Evolutionary conservation across 495 filamentous ascomycete species (phyloP).

Genomic region (Cladorrhinum samala): DNA sequence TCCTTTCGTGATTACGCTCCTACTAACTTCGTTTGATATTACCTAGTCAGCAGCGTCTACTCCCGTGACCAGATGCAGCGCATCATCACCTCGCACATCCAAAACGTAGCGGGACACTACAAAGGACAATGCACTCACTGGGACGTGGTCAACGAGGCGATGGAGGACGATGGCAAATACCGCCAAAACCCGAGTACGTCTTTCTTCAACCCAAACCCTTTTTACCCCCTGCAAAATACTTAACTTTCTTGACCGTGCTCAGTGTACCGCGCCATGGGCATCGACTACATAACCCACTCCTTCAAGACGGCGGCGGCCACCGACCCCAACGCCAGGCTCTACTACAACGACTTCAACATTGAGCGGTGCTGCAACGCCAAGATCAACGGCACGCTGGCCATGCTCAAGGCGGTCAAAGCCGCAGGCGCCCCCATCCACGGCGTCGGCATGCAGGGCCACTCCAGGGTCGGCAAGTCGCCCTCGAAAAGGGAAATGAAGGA

Average conservation of each 20-base stretch:
- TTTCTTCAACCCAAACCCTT: background rate
- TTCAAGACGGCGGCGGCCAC: slow-evolving; percentile 36
- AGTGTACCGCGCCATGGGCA: slow-evolving; percentile 38
- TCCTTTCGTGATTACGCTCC: background rate
- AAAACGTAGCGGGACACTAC: slow-evolving; percentile 44
- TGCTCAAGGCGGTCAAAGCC: slow-evolving; percentile 38
- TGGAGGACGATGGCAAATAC: slow-evolving; percentile 41
- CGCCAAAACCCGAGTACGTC: slow-evolving; percentile 19
- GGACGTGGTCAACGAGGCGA: slow-evolving; percentile 50
- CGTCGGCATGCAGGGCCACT: slow-evolving; percentile 51
- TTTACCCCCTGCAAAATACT: no score
- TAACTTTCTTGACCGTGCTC: no score
- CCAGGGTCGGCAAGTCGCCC: slow-evolving; percentile 44
- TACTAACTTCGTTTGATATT: background rate
- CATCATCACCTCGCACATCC: slow-evolving; percentile 35
- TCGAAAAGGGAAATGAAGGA: slow-evolving; percentile 28
- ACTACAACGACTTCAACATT: slow-evolving; percentile 63
- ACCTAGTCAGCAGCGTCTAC: slow-evolving; percentile 10
- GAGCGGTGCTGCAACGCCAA: slow-evolving; percentile 44
- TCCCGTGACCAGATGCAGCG: slow-evolving; percentile 11
- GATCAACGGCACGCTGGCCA: slow-evolving; percentile 34
- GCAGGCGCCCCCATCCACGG: slow-evolving; percentile 48
- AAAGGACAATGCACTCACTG: slow-evolving; percentile 39
- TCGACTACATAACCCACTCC: slow-evolving; percentile 37
- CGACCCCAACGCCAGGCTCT: slow-evolving; percentile 31